Base-by-base conservation (phyloP, 441 rosid genomes). In the Sinapis alba region DNA sequence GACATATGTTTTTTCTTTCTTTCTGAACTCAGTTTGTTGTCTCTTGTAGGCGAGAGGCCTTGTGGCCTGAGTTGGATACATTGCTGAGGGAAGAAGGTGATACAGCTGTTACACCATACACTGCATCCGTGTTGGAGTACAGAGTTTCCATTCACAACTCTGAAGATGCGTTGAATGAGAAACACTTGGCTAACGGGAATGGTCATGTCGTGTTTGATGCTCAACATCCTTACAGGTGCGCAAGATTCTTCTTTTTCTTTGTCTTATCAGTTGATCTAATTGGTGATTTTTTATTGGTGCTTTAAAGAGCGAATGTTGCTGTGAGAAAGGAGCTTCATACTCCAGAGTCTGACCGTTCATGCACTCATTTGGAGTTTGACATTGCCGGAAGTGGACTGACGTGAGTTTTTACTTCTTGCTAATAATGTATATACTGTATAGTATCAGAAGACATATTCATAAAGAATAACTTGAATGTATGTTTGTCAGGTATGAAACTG, bases 291-390 rank as follows among this genome's bases (percentile, higher is more conserved):
- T 77, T 62, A 7, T 65, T 60, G 8, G 69, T 23, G 27, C 6
- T 75, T 41, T 80, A 65, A 70, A 91, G 98, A 85, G 81, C 94
- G 30, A 89, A 91, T 84, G 97, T 96, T 30, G 92, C 90, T 51
- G 85, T 89, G 30, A 91, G 86, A 78, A 91, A 76, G 79, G 99
- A 96, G 84, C 97, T 96, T 79, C 99, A 96, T 71, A 79, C 93
- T 67, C 86, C 93, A 54, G 88, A 75, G 65, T 96, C 99, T 72
- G 99, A 93, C 73, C 99, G 99, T 67, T 96, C 98, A 30, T 96
- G 99, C 86, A 96, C 87, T 67, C 97, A 96, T 85, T 79, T 96
- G 87, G 99, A 96, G 79, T 93, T 96, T 80, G 97, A 96, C 83
- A 96, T 93, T 65, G 83, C 89, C 13, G 94, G 94, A 79, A 90